Percentiles rank a stretch among this genome's conserved stretches.
Evolutionary conservation across 441 rosid species (phyloP).

Genomic region (Hypseocharis bilobata): DNA sequence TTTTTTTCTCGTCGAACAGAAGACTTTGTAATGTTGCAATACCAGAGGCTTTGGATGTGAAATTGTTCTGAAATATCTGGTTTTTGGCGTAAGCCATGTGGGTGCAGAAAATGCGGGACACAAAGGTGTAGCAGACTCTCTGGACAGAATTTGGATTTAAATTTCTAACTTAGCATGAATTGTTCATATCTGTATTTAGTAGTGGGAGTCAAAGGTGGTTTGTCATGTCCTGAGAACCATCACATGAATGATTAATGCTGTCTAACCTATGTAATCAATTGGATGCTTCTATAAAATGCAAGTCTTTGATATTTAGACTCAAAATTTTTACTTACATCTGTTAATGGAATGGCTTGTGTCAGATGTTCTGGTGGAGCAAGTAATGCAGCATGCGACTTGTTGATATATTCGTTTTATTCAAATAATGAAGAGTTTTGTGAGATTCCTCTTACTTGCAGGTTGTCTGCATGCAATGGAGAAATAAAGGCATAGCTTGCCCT

Average conservation of each 20-base stretch:
- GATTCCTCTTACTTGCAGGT: constrained; percentile 10
- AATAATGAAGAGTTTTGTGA: constrained; percentile 1
- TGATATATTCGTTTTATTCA: background rate
- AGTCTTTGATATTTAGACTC: background rate
- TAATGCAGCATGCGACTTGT: background rate
- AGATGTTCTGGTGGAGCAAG: background rate
- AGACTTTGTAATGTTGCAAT: background rate
- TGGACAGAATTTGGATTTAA: background rate
- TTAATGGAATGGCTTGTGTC: background rate
- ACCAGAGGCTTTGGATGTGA: background rate
- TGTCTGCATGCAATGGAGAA: constrained; percentile 11
- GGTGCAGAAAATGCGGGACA: background rate
- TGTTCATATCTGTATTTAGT: background rate
- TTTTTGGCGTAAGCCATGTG: constrained; percentile 3
- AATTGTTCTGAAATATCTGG: background rate
- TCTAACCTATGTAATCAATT: background rate
- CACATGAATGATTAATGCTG: background rate
- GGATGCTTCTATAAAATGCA: background rate
- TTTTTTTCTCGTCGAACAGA: background rate
- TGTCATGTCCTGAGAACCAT: constrained; percentile 4
- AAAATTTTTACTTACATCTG: background rate
- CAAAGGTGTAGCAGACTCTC: background rate
- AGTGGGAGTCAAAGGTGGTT: background rate
- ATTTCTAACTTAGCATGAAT: background rate
- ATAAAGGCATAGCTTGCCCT: background rate